A percentile compares a stretch with the other conserved stretches of the same genome.
Conservation (phyloP, 2,329 filamentous ascomycete genomes). For the Aschersonia sp. region DNA sequence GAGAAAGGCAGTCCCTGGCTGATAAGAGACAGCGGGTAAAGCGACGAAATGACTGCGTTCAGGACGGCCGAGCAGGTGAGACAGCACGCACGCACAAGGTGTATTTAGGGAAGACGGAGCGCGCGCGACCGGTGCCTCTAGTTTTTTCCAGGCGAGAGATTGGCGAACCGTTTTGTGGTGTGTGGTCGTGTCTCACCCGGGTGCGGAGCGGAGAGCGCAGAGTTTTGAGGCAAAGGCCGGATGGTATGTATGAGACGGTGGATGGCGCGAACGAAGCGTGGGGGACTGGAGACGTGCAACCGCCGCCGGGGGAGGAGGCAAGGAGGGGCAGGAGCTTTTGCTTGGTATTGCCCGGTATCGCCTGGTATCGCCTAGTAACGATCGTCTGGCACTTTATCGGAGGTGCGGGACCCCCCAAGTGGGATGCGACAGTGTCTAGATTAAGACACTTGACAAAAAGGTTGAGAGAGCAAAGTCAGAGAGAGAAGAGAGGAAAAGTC, state of each 20-base stretch:
- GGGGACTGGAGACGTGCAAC: neutral
- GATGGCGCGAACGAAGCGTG: conserved; percentile 2
- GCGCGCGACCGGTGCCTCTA: neutral
- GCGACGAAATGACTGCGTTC: neutral
- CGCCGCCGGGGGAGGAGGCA: neutral
- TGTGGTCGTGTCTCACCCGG: neutral
- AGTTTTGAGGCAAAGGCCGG: conserved; percentile 4
- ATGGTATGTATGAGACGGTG: conserved; percentile 2
- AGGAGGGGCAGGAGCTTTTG: neutral
- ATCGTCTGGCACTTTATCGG: neutral
- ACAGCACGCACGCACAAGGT: neutral
- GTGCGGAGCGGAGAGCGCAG: neutral
- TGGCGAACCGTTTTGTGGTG: neutral
- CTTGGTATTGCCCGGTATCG: neutral
- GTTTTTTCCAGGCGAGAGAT: neutral
- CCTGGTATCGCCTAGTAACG: neutral
- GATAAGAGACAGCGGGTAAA: neutral
- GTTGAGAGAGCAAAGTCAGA: neutral
- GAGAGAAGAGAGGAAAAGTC: neutral
- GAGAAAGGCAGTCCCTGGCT: neutral
- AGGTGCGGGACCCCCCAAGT: neutral
- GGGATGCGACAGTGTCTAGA: neutral
- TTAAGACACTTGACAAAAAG: too few relatives aligned
- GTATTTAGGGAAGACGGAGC: neutral
- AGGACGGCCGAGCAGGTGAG: neutral